Conservation (phyloP, 805 yeast genomes). For the Pichia cephalocereana region DNA sequence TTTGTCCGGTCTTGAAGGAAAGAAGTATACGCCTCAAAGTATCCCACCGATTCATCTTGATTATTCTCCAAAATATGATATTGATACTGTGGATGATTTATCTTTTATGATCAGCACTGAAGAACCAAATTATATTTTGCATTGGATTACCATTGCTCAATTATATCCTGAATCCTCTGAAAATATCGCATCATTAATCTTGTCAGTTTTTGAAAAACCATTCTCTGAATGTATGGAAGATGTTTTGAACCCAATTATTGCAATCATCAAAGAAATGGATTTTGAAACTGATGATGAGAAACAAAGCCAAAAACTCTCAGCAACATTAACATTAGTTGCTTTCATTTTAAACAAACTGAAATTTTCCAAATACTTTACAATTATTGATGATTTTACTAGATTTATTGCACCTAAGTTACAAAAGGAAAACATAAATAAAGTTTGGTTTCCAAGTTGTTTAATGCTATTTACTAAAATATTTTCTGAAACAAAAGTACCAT, state of each 20-base stretch:
- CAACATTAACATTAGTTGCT: conserved; percentile 35
- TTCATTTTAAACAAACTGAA: conserved; percentile 31
- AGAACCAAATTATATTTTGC: conserved; percentile 31
- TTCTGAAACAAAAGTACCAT: conserved; percentile 43
- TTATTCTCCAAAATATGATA: conserved; percentile 20
- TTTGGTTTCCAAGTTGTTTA: conserved; percentile 55
- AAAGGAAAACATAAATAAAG: conserved; percentile 30
- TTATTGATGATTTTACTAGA: conserved; percentile 28
- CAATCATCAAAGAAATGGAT: conserved; percentile 28
- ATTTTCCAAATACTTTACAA: conserved; percentile 28
- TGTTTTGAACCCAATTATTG: conserved; percentile 30
- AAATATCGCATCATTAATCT: conserved; percentile 32
- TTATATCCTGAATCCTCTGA: conserved; percentile 28
- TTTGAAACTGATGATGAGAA: conserved; percentile 16
- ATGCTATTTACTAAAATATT: conserved; percentile 47
- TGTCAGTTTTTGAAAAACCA: conserved; percentile 25
- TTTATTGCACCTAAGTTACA: conserved; percentile 30
- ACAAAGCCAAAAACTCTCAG: conserved; percentile 24
- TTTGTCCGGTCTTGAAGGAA: conserved; percentile 14
- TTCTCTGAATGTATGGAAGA: conserved; percentile 26
- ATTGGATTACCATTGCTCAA: conserved; percentile 35
- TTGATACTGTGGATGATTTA: conserved; percentile 32
- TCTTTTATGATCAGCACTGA: conserved; percentile 29
- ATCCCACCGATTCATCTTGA: conserved; percentile 30
- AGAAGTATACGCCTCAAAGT: conserved; percentile 16